Conservation (phyloP, 805 yeast species). For the Hanseniaspora vineae region DNA sequence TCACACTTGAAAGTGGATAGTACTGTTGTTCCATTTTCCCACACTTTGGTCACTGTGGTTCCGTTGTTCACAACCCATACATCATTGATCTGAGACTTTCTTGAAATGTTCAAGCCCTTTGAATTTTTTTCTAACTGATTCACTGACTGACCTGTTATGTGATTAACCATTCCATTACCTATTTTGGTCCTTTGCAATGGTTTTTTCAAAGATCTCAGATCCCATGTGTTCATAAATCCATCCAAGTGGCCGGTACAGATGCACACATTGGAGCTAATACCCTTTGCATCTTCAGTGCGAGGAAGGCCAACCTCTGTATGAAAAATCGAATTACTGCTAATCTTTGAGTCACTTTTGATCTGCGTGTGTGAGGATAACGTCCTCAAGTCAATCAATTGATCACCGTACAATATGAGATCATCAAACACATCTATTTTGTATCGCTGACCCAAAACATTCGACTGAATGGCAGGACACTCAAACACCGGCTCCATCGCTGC, state of each 20-base stretch:
- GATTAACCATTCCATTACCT: neutral
- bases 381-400: neutral
- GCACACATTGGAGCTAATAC: neutral
- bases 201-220: neutral
- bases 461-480: neutral
- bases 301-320: neutral
- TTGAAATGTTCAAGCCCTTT: no score
- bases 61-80: neutral
- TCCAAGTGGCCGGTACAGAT: neutral
- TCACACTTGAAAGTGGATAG: neutral
- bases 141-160: neutral
- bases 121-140: no score
- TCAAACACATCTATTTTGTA: neutral
- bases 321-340: neutral
- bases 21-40: neutral
- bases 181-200: neutral
- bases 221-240: neutral
- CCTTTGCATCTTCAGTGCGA: no score
- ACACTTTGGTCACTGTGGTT: neutral
- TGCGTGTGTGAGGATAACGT: neutral
- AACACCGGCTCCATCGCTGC: neutral
- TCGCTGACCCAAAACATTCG: no score
- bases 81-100: no score
- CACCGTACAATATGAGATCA: neutral
- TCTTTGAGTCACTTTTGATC: neutral